A percentile compares a stretch with the other conserved stretches of the same genome.
Conservation (phyloP, 2,329 filamentous ascomycete genomes). For the Pseudogymnoascus sp. region DNA sequence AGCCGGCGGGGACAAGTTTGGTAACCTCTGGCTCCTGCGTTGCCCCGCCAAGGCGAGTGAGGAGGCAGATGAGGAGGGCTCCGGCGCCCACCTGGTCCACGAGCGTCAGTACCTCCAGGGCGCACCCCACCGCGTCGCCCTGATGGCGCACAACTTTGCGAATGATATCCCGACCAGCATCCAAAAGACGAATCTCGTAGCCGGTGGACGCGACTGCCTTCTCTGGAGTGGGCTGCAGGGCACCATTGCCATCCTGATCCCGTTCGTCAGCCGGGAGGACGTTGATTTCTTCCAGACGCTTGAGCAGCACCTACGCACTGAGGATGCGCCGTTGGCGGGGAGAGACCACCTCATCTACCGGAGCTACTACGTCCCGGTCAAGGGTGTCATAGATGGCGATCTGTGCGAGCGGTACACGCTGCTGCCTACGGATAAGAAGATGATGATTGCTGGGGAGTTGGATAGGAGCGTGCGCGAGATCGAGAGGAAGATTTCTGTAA, state of each 20-base stretch:
- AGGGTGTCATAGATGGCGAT: constrained; percentile 95
- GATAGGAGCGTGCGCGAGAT: constrained; percentile 89
- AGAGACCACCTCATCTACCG: constrained; percentile 94
- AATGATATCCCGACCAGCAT: constrained; percentile 91
- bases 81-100: constrained; percentile 84
- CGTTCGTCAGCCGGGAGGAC: constrained; percentile 85
- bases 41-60: constrained; percentile 80
- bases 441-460: constrained; percentile 87
- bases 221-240: constrained; percentile 94
- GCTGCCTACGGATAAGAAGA: constrained; percentile 80
- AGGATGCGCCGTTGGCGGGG: constrained; percentile 82
- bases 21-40: constrained; percentile 88
- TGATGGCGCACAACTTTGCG: constrained; percentile 83
- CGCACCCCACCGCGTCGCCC: constrained; percentile 71
- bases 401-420: constrained; percentile 86
- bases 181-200: constrained; percentile 80
- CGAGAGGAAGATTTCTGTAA: constrained; percentile 83
- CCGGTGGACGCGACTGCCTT: constrained; percentile 84
- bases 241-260: constrained; percentile 86
- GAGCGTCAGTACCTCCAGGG: constrained; percentile 87
- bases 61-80: constrained; percentile 86
- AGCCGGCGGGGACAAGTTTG: constrained; percentile 94
- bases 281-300: constrained; percentile 96
- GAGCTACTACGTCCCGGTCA: constrained; percentile 92
- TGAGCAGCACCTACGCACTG: constrained; percentile 77